Evolutionary conservation across 257 asterid genomes (phyloP), one percentile per base, ranked within the genome.

Genomic region (Penstemon davidsonii): DNA sequence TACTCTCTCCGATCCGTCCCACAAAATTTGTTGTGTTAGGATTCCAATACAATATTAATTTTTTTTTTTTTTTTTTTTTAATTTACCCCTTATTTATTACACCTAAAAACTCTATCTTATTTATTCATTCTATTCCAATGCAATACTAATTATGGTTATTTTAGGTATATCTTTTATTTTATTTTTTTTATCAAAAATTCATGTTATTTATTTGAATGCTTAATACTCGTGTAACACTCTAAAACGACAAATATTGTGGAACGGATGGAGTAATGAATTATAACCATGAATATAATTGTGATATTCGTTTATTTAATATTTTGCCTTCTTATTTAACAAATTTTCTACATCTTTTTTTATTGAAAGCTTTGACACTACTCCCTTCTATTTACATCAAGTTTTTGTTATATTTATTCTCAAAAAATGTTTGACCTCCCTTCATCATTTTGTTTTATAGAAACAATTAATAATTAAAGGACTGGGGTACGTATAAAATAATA

Each of bases 341-440:
- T 15, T 15, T 15, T 15, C 18, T 15, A 15, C 58, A 53, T 53
- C 15, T 53, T n/a, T 53, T n/a, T 53, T 53, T 53, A 8, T 15
- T 15, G 36, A 36, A 53, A 53, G 18, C n/a, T 61, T 55, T 55
- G 64, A 67, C 71, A 71, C 53, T 49, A 15, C 60, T 51, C 15
- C 46, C 55, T 70, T 70, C 62, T 15, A 52, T 52, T 44, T 61
- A 66, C 60, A 55, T 58, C 39, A 52, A 72, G 7, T 62, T 77
- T 19, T 38, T 46, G 71, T 52, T 9, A 3, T 43, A 3, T n/a
- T 60, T 40, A 4, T 11, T 33, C 18, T 64, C 3, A 37, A n/a
- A n/a, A n/a, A n/a, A 7, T 33, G 9, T 64, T 64, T 64, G 69
- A 66, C 57, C 33, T 41, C 44, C 11, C 2, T 56, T 5, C 5